Conservation (phyloP, 495 filamentous ascomycete species). For the Rhypophila decipiens region DNA sequence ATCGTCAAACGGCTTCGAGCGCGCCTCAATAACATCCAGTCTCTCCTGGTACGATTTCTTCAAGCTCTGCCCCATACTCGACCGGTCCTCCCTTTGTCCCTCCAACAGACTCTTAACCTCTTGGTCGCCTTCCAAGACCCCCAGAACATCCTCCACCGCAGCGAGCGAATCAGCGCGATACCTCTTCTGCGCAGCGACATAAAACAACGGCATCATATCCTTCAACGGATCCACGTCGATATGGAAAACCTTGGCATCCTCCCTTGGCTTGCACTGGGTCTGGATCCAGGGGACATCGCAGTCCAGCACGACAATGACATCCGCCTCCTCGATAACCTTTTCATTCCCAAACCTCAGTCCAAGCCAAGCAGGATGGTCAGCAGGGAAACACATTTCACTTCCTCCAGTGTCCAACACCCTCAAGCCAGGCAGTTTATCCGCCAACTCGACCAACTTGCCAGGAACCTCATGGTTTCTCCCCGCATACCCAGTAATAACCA, state of each 20-base stretch:
- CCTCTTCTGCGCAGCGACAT: constrained; percentile 63
- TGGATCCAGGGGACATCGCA: constrained; percentile 70
- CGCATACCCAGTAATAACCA: constrained; percentile 77
- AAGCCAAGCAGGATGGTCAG: constrained; percentile 63
- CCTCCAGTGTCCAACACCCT: constrained; percentile 85
- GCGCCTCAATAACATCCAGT: constrained; percentile 50
- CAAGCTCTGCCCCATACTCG: constrained; percentile 48
- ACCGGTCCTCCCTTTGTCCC: constrained; percentile 39
- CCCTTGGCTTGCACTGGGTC: constrained; percentile 51
- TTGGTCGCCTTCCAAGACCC: constrained; percentile 43
- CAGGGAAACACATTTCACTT: constrained; percentile 94
- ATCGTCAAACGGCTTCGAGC: constrained; percentile 50
- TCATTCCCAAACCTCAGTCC: constrained; percentile 75
- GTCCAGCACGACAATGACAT: constrained; percentile 80
- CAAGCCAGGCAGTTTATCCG: constrained; percentile 70
- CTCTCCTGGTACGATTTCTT: constrained; percentile 53
- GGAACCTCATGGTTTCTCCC: constrained; percentile 70
- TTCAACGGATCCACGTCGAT: constrained; percentile 85
- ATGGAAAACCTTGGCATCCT: constrained; percentile 66
- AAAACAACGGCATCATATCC: constrained; percentile 79
- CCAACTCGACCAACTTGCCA: constrained; percentile 66
- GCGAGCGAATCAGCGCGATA: constrained; percentile 72
- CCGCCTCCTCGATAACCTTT: constrained; percentile 65
- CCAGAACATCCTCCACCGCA: constrained; percentile 65
- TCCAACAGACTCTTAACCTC: constrained; percentile 38